Percentiles rank a stretch among this genome's conserved stretches.
Evolutionary conservation across 1,284 basidiomycete species (phyloP).

Genomic region (Fomitopsis palustris): DNA sequence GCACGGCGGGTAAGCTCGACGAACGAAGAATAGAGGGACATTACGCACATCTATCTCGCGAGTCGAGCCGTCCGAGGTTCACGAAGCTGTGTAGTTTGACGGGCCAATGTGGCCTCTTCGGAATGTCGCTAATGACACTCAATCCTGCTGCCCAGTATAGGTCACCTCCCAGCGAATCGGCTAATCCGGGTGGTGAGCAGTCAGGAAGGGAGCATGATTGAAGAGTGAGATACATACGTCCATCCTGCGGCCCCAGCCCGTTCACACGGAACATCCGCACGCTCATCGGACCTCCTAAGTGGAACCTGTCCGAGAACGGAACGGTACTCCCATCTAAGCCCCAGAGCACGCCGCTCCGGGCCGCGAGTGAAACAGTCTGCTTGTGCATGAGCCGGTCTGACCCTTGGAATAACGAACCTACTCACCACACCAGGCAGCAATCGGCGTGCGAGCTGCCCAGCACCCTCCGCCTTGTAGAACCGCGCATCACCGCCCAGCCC

Average conservation of each 20-base stretch:
- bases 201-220: neutral
- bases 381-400: slow-evolving; percentile 1
- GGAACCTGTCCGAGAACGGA: slow-evolving; percentile 84
- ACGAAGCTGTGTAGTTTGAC: slow-evolving; percentile 83
- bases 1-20: neutral
- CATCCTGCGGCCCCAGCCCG: slow-evolving; percentile 81
- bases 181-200: slow-evolving; percentile 30
- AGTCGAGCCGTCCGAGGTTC: slow-evolving; percentile 84
- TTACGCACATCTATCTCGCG: slow-evolving; percentile 53
- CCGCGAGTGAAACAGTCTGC: slow-evolving; percentile 64
- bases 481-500: slow-evolving; percentile 72
- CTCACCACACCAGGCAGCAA: slow-evolving; percentile 55
- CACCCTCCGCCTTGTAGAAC: slow-evolving; percentile 72
- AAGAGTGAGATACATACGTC: slow-evolving; percentile 43
- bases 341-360: slow-evolving; percentile 61
- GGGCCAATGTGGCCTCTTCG: slow-evolving; percentile 82
- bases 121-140: slow-evolving; percentile 80
- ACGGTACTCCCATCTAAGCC: slow-evolving; percentile 41
- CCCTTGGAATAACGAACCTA: slow-evolving; percentile 10
- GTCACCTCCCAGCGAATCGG: slow-evolving; percentile 87
- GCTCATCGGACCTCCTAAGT: slow-evolving; percentile 91
- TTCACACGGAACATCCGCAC: slow-evolving; percentile 86
- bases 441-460: slow-evolving; percentile 62
- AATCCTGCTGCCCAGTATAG: slow-evolving; percentile 83
- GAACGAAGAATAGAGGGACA: neutral